phyloP scores from a whole-genome alignment of 805 yeast species.

The Kuraishia piskuri region DNA sequence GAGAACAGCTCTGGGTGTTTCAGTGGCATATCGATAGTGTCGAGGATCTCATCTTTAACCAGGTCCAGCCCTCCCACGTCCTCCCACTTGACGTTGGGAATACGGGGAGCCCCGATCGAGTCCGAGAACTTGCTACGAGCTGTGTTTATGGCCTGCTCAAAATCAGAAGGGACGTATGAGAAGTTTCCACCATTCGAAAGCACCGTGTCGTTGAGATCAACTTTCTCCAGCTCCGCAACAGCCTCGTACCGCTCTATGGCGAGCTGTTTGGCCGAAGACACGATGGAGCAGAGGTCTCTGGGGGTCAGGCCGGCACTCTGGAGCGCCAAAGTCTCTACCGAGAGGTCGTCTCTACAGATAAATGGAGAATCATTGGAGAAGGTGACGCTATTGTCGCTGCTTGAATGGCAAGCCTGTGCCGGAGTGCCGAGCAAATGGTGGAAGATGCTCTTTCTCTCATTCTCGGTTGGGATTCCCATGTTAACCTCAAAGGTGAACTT shows the following conservation, averaged over 20 bases:
- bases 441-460: conserved; percentile 62
- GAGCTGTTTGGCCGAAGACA: conserved; percentile 50
- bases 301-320: conserved; percentile 94
- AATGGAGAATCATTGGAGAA: not conserved
- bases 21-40: conserved; percentile 92
- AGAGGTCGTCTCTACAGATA: conserved; percentile 38
- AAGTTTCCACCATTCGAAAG: conserved; percentile 50
- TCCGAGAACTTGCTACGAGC: conserved; percentile 88
- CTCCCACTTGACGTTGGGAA: conserved; percentile 93
- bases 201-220: conserved; percentile 24
- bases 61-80: conserved; percentile 93
- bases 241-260: conserved; percentile 43
- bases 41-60: conserved; percentile 87
- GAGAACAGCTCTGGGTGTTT: conserved; percentile 86
- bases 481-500: conserved; percentile 69
- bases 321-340: conserved; percentile 50
- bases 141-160: conserved; percentile 61
- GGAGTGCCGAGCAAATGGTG: conserved; percentile 28
- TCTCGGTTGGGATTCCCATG: conserved; percentile 70
- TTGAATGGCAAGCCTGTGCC: not conserved
- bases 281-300: conserved; percentile 65
- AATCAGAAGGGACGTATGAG: conserved; percentile 47
- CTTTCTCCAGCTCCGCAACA: conserved; percentile 15
- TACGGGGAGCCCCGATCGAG: conserved; percentile 93
- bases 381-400: not conserved